Base-by-base conservation (phyloP, 2,329 filamentous ascomycete species). In the Alternaria tenuissima region DNA sequence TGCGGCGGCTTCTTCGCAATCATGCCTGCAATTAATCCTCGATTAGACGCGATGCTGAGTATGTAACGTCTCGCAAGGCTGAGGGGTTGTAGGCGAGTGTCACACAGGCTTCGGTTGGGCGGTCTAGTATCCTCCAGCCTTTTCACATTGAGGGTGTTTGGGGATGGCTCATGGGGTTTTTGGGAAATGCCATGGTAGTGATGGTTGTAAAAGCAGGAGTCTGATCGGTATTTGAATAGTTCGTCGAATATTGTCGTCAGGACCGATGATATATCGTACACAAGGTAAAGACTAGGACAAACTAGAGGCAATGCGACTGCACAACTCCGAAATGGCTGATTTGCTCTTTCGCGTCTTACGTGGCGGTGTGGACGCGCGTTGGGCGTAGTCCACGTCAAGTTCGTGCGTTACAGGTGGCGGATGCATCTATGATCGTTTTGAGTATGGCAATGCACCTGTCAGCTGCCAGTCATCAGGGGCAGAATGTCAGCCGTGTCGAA, bases 321-420 rank as follows among this genome's bases (percentile, higher is more conserved):
- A 49, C 36, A 32, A 26, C 47, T 57, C 62, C 60, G 55, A 48
- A 12, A 36, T 59, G 22, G 41, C 52, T 57, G 32, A 53, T 42
- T 54, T 28, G 47, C 26, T 32, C 30, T 43, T 34, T 39, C 12
- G 26, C 24, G 42, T 46, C n/a, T 12, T 9, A 53, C 61, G 61
- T 62, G 60, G 68, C 66, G 64, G 61, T 69, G 63, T 67, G 60
- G 51, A 52, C n/a, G 43, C 58, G 47, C 55, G 60, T 30, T 39
- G 34, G 55, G 67, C 63, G 63, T 60, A 67, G 61, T 65, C 57
- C 42, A 52, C 18, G 46, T 60, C 43, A 46, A 24, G 34, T 32
- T 24, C 4, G 28, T 32, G 42, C 56, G 30, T 32, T 46, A 39
- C 42, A 20, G 36, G 46, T 58, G 52, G 43, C 24, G 22, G 52